Evolutionary conservation across 768 basidiomycete genomes (phyloP).

Genomic region (Calocybe cyanea): DNA sequence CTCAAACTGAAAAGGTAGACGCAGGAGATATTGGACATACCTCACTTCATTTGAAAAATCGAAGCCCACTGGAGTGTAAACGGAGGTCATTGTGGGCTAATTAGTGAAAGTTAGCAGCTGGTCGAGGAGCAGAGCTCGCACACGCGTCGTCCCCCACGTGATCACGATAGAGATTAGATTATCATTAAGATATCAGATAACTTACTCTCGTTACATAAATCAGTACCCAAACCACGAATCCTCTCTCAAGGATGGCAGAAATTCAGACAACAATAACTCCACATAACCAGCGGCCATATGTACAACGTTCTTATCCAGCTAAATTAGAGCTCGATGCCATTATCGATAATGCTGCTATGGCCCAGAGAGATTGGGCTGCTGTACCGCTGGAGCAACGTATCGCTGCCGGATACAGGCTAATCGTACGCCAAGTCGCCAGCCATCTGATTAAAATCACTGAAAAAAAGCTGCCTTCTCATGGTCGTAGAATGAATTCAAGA

Average conservation of each 20-base stretch:
- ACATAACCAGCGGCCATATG: conserved; percentile 67
- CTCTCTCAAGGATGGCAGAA: conserved; percentile 26
- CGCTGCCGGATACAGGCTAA: conserved; percentile 55
- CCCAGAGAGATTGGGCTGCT: conserved; percentile 73
- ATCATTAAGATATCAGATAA: too few relatives aligned
- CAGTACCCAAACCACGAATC: too few relatives aligned
- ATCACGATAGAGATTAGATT: conserved; percentile 18
- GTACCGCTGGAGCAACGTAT: conserved; percentile 70
- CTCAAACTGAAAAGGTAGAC: not conserved
- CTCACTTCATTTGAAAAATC: conserved; percentile 75
- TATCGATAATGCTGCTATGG: conserved; percentile 53
- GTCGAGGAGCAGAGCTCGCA: conserved; percentile 4
- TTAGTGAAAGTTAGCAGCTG: conserved; percentile 1
- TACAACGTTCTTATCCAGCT: conserved; percentile 64
- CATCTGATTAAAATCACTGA: not conserved
- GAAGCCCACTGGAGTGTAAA: conserved; percentile 58
- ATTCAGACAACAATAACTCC: conserved; percentile 83
- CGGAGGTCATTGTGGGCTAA: conserved; percentile 39
- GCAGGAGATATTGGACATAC: conserved; percentile 27
- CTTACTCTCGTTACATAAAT: too few relatives aligned
- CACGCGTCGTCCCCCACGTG: conserved; percentile 33
- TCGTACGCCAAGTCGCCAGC: conserved; percentile 18
- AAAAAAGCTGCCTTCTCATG: not conserved
- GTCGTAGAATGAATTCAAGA: conserved; percentile 46
- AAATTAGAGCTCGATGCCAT: conserved; percentile 54